Evolutionary conservation across 192 early-diverging fungal genomes (phyloP).

Genomic region (Podila clonocystis): DNA sequence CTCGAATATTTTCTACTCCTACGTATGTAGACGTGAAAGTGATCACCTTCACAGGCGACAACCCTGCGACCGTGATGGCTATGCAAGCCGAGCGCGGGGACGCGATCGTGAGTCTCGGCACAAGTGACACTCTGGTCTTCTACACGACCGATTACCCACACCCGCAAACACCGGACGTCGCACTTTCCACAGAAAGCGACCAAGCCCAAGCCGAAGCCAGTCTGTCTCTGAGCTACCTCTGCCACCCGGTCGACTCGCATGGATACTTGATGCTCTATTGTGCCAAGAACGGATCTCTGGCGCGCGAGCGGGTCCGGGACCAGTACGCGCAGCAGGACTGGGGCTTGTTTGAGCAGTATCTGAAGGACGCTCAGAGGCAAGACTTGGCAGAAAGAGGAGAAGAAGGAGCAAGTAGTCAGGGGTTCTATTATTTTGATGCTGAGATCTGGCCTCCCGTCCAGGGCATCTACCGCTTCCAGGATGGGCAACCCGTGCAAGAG

Average conservation of each 20-base stretch:
- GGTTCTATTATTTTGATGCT: conserved; percentile 78
- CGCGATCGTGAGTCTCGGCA: conserved; percentile 81
- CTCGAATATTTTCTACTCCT: not conserved
- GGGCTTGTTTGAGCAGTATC: conserved; percentile 63
- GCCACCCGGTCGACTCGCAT: conserved; percentile 68
- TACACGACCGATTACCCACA: conserved; percentile 51
- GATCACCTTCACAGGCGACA: conserved; percentile 83
- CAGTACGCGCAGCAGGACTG: conserved; percentile 62
- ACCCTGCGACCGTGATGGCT: conserved; percentile 74
- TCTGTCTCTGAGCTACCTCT: conserved; percentile 59
- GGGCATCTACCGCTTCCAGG: conserved; percentile 72
- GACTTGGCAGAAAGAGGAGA: not conserved
- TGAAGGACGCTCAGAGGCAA: conserved; percentile 44
- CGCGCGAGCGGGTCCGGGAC: conserved; percentile 75
- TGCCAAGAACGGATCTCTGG: conserved; percentile 90
- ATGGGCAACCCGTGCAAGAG: conserved; percentile 48
- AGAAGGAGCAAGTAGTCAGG: conserved; percentile 39
- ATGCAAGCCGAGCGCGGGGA: conserved; percentile 62
- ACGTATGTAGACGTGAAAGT: conserved; percentile 58
- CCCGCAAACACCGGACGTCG: not conserved
- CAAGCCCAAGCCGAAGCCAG: conserved; percentile 39
- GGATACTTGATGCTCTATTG: conserved; percentile 82
- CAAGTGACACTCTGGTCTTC: conserved; percentile 80
- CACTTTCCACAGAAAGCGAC: conserved; percentile 45
- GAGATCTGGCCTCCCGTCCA: conserved; percentile 82